phyloP scores from a whole-genome alignment of 331 rosid genomes.

The Malus hybrid region DNA sequence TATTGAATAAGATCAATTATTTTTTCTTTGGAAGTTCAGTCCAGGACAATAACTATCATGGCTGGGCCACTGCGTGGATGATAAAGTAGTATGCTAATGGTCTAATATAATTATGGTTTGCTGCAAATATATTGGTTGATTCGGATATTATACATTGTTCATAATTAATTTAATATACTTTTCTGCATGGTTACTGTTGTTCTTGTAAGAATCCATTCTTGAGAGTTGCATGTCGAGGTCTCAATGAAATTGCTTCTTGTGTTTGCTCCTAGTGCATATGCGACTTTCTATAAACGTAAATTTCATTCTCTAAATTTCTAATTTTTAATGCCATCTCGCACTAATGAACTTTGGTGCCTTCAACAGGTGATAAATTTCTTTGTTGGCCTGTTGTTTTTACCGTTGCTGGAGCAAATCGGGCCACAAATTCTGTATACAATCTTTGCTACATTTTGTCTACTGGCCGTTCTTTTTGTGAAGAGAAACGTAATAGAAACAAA shows the following conservation, averaged over 20 bases:
- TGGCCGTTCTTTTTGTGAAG: conserved; percentile 73
- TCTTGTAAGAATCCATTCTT: neutral
- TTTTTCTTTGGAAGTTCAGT: neutral
- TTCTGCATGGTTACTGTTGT: neutral
- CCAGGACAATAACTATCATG: neutral
- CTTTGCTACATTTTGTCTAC: conserved; percentile 58
- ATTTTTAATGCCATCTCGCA: neutral
- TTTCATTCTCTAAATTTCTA: neutral
- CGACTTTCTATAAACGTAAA: neutral
- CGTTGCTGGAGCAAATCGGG: conserved; percentile 75
- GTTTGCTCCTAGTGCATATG: neutral
- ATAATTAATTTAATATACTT: neutral
- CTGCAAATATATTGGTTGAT: neutral
- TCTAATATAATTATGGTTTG: neutral
- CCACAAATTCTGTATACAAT: conserved; percentile 62
- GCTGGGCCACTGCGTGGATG: neutral
- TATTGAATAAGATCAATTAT: neutral
- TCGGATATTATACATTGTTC: neutral
- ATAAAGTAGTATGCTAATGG: neutral
- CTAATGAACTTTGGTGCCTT: conserved; percentile 1
- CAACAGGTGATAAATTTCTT: conserved; percentile 85
- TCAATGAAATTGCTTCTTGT: neutral
- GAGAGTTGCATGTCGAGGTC: neutral
- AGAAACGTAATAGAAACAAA: conserved; percentile 90
- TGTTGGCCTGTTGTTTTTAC: conserved; percentile 82